phyloP scores from a whole-genome alignment of 1,284 basidiomycete species.

The Cryptococcus deneoformans region DNA sequence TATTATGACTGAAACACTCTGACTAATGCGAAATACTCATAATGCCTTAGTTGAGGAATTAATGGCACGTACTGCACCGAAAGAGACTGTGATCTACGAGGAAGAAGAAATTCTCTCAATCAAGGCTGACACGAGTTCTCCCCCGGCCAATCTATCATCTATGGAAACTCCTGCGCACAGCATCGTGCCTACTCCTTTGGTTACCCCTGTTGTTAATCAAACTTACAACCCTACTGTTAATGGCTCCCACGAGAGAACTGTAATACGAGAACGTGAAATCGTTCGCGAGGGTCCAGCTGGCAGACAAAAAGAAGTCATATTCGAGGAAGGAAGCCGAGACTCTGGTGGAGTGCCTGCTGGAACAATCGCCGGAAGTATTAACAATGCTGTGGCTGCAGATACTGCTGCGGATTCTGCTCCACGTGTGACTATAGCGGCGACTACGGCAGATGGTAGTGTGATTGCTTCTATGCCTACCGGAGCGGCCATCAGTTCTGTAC shows the following conservation, averaged over 20 bases:
- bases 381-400: background rate
- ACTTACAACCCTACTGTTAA: conserved; percentile 6
- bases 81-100: conserved; percentile 11
- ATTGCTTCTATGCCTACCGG: background rate
- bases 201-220: background rate
- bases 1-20: no score
- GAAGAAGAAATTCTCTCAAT: conserved; percentile 11
- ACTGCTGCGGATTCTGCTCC: background rate
- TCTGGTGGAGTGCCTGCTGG: background rate
- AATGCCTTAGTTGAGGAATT: conserved; percentile 30
- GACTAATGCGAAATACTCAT: background rate
- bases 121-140: conserved; percentile 10
- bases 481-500: background rate
- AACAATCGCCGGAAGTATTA: background rate
- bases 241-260: conserved; percentile 23
- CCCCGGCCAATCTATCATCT: conserved; percentile 4
- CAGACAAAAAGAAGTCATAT: conserved; percentile 23
- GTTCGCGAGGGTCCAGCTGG: conserved; percentile 26
- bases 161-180: background rate
- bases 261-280: conserved; percentile 33
- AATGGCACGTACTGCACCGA: conserved; percentile 19
- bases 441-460: conserved; percentile 8
- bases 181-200: background rate
- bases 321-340: conserved; percentile 13
- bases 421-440: background rate